A percentile compares a stretch with the other conserved stretches of the same genome.
phyloP scores from a whole-genome alignment of 169 alveolate species.

The Fabrea salina region DNA sequence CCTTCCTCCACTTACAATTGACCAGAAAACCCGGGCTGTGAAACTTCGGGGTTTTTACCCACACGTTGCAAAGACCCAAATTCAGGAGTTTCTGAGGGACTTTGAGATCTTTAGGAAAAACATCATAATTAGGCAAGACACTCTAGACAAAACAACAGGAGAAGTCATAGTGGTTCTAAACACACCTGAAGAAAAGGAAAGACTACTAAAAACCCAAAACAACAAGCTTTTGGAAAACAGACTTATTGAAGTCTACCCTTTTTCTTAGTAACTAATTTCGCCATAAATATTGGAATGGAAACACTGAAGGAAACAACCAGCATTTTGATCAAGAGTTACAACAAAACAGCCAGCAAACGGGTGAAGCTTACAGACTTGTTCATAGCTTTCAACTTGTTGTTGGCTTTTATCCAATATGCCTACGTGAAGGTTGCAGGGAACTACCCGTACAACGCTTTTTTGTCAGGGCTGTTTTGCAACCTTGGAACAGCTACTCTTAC shows the following conservation, averaged over 20 bases:
- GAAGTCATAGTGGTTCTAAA: neutral
- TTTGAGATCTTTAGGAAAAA: neutral
- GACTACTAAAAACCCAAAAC: neutral
- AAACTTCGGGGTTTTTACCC: neutral
- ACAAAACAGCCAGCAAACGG: neutral
- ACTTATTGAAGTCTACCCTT: too few relatives aligned
- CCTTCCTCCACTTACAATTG: neutral
- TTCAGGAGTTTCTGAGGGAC: neutral
- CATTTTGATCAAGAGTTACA: neutral
- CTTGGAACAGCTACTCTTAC: slow-evolving; percentile 24
- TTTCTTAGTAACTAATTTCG: too few relatives aligned
- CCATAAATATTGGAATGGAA: too few relatives aligned
- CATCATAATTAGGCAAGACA: neutral
- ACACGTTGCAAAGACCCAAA: neutral
- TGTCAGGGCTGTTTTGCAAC: slow-evolving; percentile 26
- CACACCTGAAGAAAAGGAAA: neutral
- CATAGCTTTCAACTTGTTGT: slow-evolving; percentile 7
- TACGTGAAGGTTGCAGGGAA: slow-evolving; percentile 29
- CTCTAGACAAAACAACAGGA: neutral
- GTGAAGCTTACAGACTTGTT: neutral
- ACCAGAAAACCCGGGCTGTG: neutral
- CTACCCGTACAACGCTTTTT: slow-evolving; percentile 27
- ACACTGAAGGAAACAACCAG: neutral
- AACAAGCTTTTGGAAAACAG: neutral
- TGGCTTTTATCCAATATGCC: neutral